Evolutionary conservation across 345 rosid genomes (phyloP).

Genomic region (Erysimum cheiranthoides): DNA sequence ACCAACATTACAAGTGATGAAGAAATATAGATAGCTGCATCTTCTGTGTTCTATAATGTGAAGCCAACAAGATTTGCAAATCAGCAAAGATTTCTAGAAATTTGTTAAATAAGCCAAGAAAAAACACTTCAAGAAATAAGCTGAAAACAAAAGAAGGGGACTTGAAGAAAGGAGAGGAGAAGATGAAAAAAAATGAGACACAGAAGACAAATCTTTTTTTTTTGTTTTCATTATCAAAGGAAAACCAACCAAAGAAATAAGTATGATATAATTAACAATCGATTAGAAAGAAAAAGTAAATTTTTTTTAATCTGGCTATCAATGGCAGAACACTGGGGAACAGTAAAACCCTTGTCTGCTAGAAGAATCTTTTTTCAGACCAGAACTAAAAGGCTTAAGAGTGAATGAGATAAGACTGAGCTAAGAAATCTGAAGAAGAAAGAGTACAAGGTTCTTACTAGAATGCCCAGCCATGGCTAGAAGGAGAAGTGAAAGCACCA

Average conservation of each 20-base stretch:
- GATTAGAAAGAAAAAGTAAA: neutral
- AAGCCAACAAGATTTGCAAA: slow-evolving; percentile 25
- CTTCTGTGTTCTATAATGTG: slow-evolving; percentile 3
- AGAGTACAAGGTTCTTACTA: slow-evolving; percentile 51
- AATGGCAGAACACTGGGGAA: slow-evolving; percentile 25
- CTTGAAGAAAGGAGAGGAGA: too few relatives aligned
- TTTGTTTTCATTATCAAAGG: neutral
- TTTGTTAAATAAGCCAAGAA: too few relatives aligned
- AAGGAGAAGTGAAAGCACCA: slow-evolving; percentile 52
- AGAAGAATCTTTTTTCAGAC: slow-evolving; percentile 21
- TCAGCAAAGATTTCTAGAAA: too few relatives aligned
- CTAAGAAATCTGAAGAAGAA: slow-evolving; percentile 28
- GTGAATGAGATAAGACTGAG: slow-evolving; percentile 16
- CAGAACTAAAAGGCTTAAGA: slow-evolving; percentile 11
- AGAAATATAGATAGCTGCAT: neutral
- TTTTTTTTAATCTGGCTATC: neutral
- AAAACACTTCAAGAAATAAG: too few relatives aligned
- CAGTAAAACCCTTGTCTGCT: slow-evolving; percentile 34
- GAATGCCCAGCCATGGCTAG: slow-evolving; percentile 59
- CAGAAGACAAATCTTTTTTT: slow-evolving; percentile 11
- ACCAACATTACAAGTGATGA: neutral
- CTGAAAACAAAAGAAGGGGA: too few relatives aligned
- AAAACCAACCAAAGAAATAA: slow-evolving; percentile 11
- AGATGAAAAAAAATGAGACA: slow-evolving; percentile 22
- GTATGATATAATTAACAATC: neutral